Evolutionary conservation across 345 rosid species (phyloP), one percentile per base, ranked within the genome.

Genomic region (Adansonia digitata): DNA sequence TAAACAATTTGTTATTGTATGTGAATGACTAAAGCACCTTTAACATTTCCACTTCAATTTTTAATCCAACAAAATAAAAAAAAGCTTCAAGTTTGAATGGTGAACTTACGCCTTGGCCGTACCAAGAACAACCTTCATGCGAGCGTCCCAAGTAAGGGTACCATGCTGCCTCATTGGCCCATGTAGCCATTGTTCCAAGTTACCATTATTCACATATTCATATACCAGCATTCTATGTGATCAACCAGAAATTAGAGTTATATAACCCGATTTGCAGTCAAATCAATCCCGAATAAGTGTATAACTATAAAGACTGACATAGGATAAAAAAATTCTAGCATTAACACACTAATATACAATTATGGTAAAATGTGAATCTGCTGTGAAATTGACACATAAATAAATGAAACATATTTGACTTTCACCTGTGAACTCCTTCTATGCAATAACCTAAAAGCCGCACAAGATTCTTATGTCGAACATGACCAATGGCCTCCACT

Each of bases 401-500:
- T 42, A 39, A 34, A 75, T 59, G 34, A 59, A n/a, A 57, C 45
- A 57, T 18, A 24, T 75, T 67, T 31, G 61, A 76, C 59, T 56
- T 80, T 71, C 80, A 90, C 97, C 98, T 88, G 83, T 93, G 90
- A 78, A 88, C 94, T 64, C 98, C 99, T 81, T 95, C 99, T 60
- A 95, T 84, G 81, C 98, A 93, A 57, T 85, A 95, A 75, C 98
- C 99, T 80, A 95, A 80, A 78, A 95, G 97, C 56, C 97, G 88
- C 57, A 90, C 98, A 60, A 95, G 94, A 82, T 95, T 95, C 84
- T 95, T 95, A 46, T 95, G 97, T 31, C 97, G 87, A 78, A 93
- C 99, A 72, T 95, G 97, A 73, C 99, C 98, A 77, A 95, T 93
- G 69, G 98, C 98, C 75, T 95, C 99, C 82, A 95, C 99, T 85